phyloP scores from a whole-genome alignment of 2,329 filamentous ascomycete species.

The Laburnicola sp. region DNA sequence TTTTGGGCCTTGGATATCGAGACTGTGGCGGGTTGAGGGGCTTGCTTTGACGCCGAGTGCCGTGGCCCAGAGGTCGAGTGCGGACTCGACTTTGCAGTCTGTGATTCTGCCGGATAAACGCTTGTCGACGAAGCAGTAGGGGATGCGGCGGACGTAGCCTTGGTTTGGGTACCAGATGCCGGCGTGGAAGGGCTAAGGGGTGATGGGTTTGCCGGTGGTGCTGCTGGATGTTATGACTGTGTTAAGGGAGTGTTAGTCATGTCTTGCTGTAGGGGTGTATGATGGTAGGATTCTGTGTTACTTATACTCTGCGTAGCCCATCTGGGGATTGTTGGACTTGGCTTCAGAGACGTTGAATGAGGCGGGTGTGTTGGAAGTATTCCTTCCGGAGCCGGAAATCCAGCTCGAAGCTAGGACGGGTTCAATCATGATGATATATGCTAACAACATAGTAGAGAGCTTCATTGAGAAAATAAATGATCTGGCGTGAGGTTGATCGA shows the following conservation, averaged over 20 bases:
- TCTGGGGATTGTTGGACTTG: neutral
- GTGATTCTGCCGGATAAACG: neutral
- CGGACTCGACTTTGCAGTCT: neutral
- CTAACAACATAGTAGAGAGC: too few species aligned
- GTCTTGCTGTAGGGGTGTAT: too few species aligned
- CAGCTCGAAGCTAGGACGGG: too few species aligned
- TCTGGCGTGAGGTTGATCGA: too few species aligned
- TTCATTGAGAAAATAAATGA: too few species aligned
- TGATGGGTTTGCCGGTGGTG: neutral
- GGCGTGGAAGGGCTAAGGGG: neutral
- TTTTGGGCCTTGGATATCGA: neutral
- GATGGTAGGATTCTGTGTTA: neutral
- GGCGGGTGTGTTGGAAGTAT: too few species aligned
- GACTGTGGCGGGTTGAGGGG: neutral
- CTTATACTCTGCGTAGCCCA: neutral
- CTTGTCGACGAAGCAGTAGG: neutral
- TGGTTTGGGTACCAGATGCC: neutral
- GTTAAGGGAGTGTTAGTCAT: neutral
- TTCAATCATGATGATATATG: too few species aligned
- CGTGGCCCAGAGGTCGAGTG: neutral
- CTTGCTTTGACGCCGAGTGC: neutral
- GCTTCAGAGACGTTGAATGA: too few species aligned
- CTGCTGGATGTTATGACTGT: neutral
- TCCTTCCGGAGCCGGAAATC: too few species aligned
- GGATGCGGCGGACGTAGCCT: neutral